Percentiles rank a stretch among this genome's conserved stretches.
phyloP scores from a whole-genome alignment of 2,329 filamentous ascomycete genomes.

The Dactylellina haptotyla region DNA sequence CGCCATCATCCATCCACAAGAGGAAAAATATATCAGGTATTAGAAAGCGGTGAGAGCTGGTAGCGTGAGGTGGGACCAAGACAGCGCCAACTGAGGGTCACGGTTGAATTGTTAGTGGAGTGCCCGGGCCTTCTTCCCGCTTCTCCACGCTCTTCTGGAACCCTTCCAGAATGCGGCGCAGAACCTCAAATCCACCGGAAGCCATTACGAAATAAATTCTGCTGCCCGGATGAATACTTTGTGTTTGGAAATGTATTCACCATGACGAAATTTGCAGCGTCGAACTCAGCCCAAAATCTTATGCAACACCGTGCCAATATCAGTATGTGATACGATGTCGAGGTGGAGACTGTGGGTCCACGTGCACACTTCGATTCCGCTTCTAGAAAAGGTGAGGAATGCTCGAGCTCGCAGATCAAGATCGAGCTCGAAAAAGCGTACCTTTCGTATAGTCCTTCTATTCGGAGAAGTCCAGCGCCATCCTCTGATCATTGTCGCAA shows the following conservation, averaged over 20 bases:
- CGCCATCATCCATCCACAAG: constrained; percentile 34
- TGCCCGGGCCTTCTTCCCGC: constrained; percentile 53
- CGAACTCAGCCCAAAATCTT: neutral
- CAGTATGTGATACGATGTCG: constrained; percentile 30
- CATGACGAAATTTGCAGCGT: constrained; percentile 42
- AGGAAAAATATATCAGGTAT: constrained; percentile 22
- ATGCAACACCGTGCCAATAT: constrained; percentile 3
- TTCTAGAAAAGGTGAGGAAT: constrained; percentile 44
- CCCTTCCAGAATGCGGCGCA: constrained; percentile 52
- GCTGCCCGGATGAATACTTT: constrained; percentile 33
- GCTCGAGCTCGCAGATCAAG: constrained; percentile 27
- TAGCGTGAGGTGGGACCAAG: constrained; percentile 29
- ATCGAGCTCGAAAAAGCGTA: constrained; percentile 10
- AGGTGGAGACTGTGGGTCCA: constrained; percentile 48
- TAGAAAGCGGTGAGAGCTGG: too few relatives aligned
- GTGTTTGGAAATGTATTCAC: constrained; percentile 4
- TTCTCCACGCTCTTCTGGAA: constrained; percentile 49
- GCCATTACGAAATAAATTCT: constrained; percentile 49
- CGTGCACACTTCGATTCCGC: constrained; percentile 45
- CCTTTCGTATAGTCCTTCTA: constrained; percentile 18
- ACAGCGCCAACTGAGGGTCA: neutral
- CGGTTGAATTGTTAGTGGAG: constrained; percentile 50
- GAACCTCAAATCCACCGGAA: constrained; percentile 34
- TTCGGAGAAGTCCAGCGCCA: constrained; percentile 16
- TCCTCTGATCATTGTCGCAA: constrained; percentile 13